Evolutionary conservation across 2,329 filamentous ascomycete species (phyloP), one percentile per base, ranked within the genome.

Genomic region (Paracamarosporium sp.): DNA sequence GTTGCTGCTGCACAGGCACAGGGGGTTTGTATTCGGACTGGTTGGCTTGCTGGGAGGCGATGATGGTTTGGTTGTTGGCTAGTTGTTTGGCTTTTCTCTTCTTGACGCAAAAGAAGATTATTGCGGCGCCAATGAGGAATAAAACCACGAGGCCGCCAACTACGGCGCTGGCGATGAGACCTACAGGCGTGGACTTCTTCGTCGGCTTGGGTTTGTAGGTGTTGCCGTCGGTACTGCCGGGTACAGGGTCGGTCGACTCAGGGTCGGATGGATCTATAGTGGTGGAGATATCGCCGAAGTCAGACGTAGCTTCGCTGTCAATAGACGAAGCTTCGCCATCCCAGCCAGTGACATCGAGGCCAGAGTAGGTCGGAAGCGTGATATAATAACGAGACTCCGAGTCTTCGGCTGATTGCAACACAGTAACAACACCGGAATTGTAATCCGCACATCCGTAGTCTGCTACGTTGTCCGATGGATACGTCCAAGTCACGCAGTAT

Each of bases 401-500:
- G 48, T 71, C 64, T 1, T 51, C 65, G 1, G 61, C 63, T 12
- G 50, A 54, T 25, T 61, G 55, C 20, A 60, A 47, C 5, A 72
- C 52, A 2, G 66, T 71, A 24, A 63, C 59, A n/a, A 63, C 45
- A 2, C 53, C 57, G 15, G 52, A 58, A 13, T 44, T 50, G 3
- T 53, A 55, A 13, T 59, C 57, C 20, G 57, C 60, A 43, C 69
- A 73, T 9, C 68, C 70, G 33, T 66, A 72, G 33, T 70, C 68
- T 28, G 53, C 44, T 2, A 70, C 41, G 0, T 60, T 50, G 27
- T 67, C 61, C 15, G 35, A 50, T 3, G 67, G 58, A 55, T 70
- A 73, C 5, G 63, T 67, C 69, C 69, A 72, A 13, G 70, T 69
- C 6, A 68, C 61, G 53, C 70, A 73, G 60, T 66, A 71, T 5